Evolutionary conservation across 1,284 basidiomycete genomes (phyloP).

Genomic region (Singerocomus rubriflavus): DNA sequence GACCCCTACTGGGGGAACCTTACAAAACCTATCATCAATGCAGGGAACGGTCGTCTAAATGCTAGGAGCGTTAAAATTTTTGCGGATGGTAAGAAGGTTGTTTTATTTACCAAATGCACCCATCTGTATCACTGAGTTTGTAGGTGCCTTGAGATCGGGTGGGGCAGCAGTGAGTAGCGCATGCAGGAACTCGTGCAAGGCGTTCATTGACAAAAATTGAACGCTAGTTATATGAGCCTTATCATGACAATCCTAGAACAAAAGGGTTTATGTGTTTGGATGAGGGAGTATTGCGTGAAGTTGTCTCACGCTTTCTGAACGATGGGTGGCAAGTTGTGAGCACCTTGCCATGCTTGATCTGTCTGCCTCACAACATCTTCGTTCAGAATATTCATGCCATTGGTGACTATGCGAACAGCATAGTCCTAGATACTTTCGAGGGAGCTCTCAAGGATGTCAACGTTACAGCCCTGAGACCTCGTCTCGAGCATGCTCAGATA

Average conservation of each 20-base stretch:
- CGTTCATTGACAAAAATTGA: not conserved
- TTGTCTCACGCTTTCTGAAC: conserved; percentile 67
- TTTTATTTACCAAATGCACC: not conserved
- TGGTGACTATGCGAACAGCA: conserved; percentile 85
- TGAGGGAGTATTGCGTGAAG: conserved; percentile 56
- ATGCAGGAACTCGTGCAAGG: not conserved
- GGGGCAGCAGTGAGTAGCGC: conserved; percentile 74
- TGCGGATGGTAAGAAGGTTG: conserved; percentile 60
- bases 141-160: conserved; percentile 85
- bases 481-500: conserved; percentile 91
- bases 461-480: conserved; percentile 65
- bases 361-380: conserved; percentile 1
- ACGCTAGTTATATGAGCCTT: conserved; percentile 68
- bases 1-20: conserved; percentile 76
- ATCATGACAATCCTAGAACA: conserved; percentile 74
- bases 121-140: conserved; percentile 3
- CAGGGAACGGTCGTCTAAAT: conserved; percentile 59
- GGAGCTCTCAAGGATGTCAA: conserved; percentile 55
- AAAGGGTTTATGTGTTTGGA: conserved; percentile 76
- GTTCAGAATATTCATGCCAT: conserved; percentile 85
- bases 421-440: conserved; percentile 83
- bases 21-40: conserved; percentile 53
- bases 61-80: conserved; percentile 88
- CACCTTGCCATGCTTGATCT: conserved; percentile 9
- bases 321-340: conserved; percentile 82